Evolutionary conservation across 108 stramenopile species (phyloP).

Genomic region (Pelagomonas calceolata): DNA sequence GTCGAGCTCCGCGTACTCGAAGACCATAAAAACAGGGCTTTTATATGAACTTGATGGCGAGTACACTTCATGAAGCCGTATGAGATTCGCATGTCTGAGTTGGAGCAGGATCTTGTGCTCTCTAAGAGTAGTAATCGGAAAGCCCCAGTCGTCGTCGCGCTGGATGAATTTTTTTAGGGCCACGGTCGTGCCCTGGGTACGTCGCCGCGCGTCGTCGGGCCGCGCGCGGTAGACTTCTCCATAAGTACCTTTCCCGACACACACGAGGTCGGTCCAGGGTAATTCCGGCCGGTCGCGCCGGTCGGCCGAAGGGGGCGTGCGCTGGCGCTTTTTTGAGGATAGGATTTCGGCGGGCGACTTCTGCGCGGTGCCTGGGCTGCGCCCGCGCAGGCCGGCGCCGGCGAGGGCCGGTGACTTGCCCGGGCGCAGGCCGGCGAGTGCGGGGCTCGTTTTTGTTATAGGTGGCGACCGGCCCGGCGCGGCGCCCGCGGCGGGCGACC

Average conservation of each 20-base stretch:
- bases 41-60: neutral
- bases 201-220: neutral
- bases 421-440: too few species aligned
- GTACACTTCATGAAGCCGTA: neutral
- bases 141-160: neutral
- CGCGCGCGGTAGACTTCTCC: neutral
- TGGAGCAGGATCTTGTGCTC: neutral
- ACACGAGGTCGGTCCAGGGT: neutral
- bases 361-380: too few species aligned
- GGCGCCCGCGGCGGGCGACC: too few species aligned
- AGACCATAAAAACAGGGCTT: neutral
- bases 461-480: too few species aligned
- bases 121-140: neutral
- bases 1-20: neutral
- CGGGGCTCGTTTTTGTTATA: too few species aligned
- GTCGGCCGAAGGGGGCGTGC: too few species aligned
- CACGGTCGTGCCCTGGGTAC: neutral
- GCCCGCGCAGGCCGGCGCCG: too few species aligned
- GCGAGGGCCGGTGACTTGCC: too few species aligned
- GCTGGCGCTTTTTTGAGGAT: too few species aligned
- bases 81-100: neutral
- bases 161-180: neutral
- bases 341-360: too few species aligned
- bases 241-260: neutral
- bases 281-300: neutral